A percentile compares a stretch with the other conserved stretches of the same genome.
These are phyloP conservation scores for Alternaria tenuissima DNA, from an alignment of 2,329 filamentous ascomycete genomes.

Conservation along the genomic window DNA sequence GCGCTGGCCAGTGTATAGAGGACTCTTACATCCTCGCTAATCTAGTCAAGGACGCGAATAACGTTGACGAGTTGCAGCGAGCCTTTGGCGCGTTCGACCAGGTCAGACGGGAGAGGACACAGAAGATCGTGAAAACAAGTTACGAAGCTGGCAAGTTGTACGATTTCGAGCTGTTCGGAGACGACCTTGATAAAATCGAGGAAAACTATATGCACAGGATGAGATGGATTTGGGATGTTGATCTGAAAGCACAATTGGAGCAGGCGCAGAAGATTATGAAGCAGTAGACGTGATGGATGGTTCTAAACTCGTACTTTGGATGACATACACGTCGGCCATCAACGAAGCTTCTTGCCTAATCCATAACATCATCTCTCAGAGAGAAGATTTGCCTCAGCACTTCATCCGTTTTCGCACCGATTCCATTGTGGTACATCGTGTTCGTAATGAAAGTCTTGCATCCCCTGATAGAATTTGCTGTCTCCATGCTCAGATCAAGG, in stretches of 20 bases:
- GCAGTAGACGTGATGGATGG: neutral
- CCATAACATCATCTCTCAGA: slow-evolving; percentile 74
- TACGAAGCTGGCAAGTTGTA: slow-evolving; percentile 49
- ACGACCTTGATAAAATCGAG: slow-evolving; percentile 51
- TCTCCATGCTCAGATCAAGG: slow-evolving; percentile 74
- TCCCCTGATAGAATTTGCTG: slow-evolving; percentile 75
- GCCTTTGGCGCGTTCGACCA: slow-evolving; percentile 43
- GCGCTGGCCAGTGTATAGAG: slow-evolving; percentile 65
- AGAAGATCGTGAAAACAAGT: slow-evolving; percentile 41
- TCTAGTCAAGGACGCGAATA: slow-evolving; percentile 39
- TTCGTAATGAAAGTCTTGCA: slow-evolving; percentile 88
- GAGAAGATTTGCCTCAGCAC: slow-evolving; percentile 79
- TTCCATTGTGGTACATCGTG: slow-evolving; percentile 83
- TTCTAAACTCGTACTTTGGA: neutral
- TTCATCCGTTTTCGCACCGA: slow-evolving; percentile 76
- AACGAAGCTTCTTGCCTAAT: slow-evolving; percentile 47
- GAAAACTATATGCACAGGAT: slow-evolving; percentile 42
- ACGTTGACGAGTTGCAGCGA: slow-evolving; percentile 43
- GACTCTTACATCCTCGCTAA: slow-evolving; percentile 54
- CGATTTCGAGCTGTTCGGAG: slow-evolving; percentile 50
- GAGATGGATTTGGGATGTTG: slow-evolving; percentile 54
- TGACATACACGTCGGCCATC: neutral
- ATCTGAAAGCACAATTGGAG: slow-evolving; percentile 47
- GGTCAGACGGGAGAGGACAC: slow-evolving; percentile 38
- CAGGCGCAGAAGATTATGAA: slow-evolving; percentile 42